Base-by-base conservation (phyloP, 1,139 yeast genomes). In the Cylindricascospora bacillispora region DNA sequence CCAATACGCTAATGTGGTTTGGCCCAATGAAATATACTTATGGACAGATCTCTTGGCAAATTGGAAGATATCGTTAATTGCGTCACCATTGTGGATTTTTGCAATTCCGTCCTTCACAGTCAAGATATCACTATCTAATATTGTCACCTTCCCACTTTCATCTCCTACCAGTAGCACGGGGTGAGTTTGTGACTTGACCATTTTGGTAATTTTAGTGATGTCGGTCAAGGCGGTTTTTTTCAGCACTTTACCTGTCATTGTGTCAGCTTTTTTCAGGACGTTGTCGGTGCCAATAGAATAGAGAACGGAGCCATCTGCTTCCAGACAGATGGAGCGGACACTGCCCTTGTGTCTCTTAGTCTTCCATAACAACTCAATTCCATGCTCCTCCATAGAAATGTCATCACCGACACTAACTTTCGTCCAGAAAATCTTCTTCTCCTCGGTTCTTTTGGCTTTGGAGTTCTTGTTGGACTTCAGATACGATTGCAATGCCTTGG, bases 321-420 rank as follows among this genome's bases (percentile, higher is more conserved):
- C 86, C 51, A 82, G 78, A 11, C 70, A 59, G 5, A 83, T 59
- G 5, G 79, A 73, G 26, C 98, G 60, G 39, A 93, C 82, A 36
- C 94, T 79, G 1, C 86, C 89, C 54, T 83, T 83, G 52, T 89
- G 97, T 47, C 97, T 67, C 47, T 73, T 81, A 0, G 97, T 85
- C 35, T 77, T 70, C 97, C 97, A 89, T 23, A 63, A 39, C n/a
- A 62, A 48, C 3, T 52, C 54, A 3, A 70, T 50, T 20, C 44
- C 53, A 4, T 47, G 57, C n/a, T 48, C 53, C 4, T 45, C 50
- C 5, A 47, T 43, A 1, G 49, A 56, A 2, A 56, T 53, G 18
- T 49, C 52, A 39, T 66, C 68, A 22, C 52, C 51, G 20, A 53
- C 43, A 4, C 52, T 49, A 2, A 60, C 57, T 3, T 64, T 60